Evolutionary conservation across 208 protist genomes (phyloP), one percentile per base, ranked within the genome.

Genomic region (Trypanosoma vivax): DNA sequence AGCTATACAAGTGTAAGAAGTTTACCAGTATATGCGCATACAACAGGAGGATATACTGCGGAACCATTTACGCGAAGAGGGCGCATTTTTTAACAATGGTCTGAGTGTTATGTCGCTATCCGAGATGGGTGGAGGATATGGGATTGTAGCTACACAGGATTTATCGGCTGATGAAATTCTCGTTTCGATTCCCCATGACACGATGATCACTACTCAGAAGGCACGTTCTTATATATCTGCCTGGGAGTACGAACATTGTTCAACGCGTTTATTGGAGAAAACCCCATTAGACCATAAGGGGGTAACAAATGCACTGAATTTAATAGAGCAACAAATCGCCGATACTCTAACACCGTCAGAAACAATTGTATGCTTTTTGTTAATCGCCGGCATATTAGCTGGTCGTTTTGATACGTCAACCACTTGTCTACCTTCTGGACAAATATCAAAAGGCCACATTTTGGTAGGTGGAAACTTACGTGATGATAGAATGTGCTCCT

Each of bases 121-220:
- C 21, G 60, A 53, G 7, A 95, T 95, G 88, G 88, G 88, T 23
- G 88, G 88, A 18, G 88, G 88, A 23, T 73, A 88, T 39, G 88
- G 88, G 6, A 65, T 92, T 23, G 53, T 84, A 14, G 70, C 76
- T 4, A 62, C 51, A 4, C 61, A 50, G 5, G 14, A n/a, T 5
- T 33, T 88, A 13, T 34, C 51, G 0, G 46, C 75, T 1, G 69
- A 62, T 0, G 74, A 70, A 3, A n/a, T 41, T 23, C 65, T 95
- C 3, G 84, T 70, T 19, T 50, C 27, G 13, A 72, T 95, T 19
- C 82, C 88, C 0, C 70, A 65, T 21, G 38, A 33, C 39, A 71
- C 57, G 25, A 90, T 95, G 73, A 74, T 95, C 41, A 95, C 88
- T 7, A 57, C 72, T 6, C 59, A 50, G 23, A 86, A 82, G 51